Evolutionary conservation across 2,329 filamentous ascomycete species (phyloP).

Genomic region (Plectosphaerella plurivora): DNA sequence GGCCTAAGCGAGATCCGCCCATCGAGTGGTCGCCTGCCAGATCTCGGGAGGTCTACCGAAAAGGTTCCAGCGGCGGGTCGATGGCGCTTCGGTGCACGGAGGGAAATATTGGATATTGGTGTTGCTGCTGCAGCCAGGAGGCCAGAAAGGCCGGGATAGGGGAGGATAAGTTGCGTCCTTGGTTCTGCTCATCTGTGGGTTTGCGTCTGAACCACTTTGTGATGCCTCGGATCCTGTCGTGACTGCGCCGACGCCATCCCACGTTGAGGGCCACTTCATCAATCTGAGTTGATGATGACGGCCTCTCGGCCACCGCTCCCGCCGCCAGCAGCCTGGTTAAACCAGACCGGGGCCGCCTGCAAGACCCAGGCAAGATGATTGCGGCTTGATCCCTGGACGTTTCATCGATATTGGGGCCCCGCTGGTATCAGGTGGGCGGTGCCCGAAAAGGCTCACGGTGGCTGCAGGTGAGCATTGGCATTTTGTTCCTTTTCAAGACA

Average conservation of each 20-base stretch:
- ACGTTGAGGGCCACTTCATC: no score
- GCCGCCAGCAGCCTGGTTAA: no score
- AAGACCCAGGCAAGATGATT: conserved; percentile 9
- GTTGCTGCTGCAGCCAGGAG: no score
- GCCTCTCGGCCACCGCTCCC: no score
- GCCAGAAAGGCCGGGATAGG: neutral
- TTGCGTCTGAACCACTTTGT: no score
- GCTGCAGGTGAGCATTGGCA: conserved; percentile 12
- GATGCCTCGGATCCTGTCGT: neutral
- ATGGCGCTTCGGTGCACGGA: no score
- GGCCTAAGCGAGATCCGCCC: neutral
- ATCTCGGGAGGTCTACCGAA: neutral
- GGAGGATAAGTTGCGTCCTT: no score
- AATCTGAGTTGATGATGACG: no score
- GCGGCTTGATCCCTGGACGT: conserved; percentile 8
- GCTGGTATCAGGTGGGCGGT: conserved; percentile 4
- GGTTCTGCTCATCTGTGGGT: no score
- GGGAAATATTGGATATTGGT: no score
- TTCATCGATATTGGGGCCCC: conserved; percentile 14
- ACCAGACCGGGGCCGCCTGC: no score
- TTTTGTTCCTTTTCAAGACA: neutral
- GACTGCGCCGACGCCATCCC: neutral
- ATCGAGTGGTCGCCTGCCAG: neutral
- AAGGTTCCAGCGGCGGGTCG: neutral
- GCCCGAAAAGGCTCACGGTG: conserved; percentile 1